phyloP scores from a whole-genome alignment of 2,329 filamentous ascomycete genomes.

The Fusarium decemcellulare region DNA sequence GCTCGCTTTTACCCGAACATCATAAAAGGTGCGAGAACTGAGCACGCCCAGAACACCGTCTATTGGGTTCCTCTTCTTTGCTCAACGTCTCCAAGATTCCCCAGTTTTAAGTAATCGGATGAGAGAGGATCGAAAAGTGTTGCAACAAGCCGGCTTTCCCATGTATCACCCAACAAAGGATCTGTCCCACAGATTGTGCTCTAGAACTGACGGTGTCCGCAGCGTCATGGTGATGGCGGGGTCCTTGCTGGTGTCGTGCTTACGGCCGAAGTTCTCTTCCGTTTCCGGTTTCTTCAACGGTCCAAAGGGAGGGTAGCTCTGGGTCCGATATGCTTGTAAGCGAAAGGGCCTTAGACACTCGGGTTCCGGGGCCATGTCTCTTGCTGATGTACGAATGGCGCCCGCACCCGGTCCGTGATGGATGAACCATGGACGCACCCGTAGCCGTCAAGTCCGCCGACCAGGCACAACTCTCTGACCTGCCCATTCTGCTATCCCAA shows the following conservation, averaged over 20 bases:
- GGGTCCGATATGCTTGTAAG: constrained; percentile 37
- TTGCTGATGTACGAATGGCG: constrained; percentile 16
- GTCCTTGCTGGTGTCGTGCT: constrained; percentile 24
- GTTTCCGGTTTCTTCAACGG: constrained; percentile 1
- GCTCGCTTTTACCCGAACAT: too few relatives aligned
- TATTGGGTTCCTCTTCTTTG: constrained; percentile 2
- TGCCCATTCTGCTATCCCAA: constrained; percentile 10
- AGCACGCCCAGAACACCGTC: background rate
- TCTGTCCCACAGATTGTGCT: background rate
- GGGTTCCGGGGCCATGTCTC: constrained; percentile 16
- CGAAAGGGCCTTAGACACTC: constrained; percentile 3
- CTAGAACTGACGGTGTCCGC: constrained; percentile 4
- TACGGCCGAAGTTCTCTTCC: constrained; percentile 8
- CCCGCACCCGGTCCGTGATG: constrained; percentile 1
- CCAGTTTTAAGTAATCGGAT: constrained; percentile 4
- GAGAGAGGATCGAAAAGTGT: background rate
- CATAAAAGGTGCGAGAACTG: too few relatives aligned
- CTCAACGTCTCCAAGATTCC: constrained; percentile 8
- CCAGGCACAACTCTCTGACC: constrained; percentile 6
- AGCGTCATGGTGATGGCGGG: constrained; percentile 21
- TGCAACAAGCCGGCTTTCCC: background rate
- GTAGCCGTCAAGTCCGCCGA: background rate
- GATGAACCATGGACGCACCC: constrained; percentile 1
- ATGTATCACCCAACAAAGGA: constrained; percentile 1
- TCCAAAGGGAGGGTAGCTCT: background rate